Evolutionary conservation across 345 rosid genomes (phyloP).

Genomic region (Lenwebbia sp.): DNA sequence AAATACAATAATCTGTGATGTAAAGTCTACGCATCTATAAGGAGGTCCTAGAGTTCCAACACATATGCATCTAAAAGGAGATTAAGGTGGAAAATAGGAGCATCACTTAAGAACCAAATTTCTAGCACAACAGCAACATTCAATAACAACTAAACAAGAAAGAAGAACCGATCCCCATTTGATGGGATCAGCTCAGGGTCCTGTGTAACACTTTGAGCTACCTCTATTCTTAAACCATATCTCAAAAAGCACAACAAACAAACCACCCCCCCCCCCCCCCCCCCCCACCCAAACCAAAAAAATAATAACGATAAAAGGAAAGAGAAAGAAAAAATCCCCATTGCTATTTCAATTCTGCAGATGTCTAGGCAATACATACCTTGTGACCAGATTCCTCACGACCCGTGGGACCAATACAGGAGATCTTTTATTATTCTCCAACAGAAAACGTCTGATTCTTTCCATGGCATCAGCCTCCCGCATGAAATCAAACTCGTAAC

Average conservation of each 20-base stretch:
- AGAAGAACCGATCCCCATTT: neutral
- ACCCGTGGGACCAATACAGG: conserved; percentile 78
- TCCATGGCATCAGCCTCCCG: conserved; percentile 89
- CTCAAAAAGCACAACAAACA: neutral
- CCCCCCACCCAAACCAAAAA: no score
- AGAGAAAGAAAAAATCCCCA: neutral
- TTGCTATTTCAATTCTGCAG: neutral
- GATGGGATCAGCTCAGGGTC: neutral
- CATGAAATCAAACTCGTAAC: conserved; percentile 83
- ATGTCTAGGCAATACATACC: conserved; percentile 26
- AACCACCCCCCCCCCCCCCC: neutral
- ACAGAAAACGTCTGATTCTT: conserved; percentile 57
- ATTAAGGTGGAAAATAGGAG: neutral
- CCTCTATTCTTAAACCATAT: neutral
- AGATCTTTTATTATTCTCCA: conserved; percentile 59
- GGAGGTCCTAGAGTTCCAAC: neutral
- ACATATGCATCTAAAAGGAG: neutral
- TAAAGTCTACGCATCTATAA: neutral
- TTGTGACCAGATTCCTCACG: conserved; percentile 51
- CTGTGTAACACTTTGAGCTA: neutral
- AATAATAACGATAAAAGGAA: neutral
- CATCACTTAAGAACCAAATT: neutral
- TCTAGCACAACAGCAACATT: neutral
- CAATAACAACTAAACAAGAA: neutral
- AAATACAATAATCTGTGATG: neutral